Conservation (phyloP, 305 asterid genomes). For the Fraxinus latifolia region DNA sequence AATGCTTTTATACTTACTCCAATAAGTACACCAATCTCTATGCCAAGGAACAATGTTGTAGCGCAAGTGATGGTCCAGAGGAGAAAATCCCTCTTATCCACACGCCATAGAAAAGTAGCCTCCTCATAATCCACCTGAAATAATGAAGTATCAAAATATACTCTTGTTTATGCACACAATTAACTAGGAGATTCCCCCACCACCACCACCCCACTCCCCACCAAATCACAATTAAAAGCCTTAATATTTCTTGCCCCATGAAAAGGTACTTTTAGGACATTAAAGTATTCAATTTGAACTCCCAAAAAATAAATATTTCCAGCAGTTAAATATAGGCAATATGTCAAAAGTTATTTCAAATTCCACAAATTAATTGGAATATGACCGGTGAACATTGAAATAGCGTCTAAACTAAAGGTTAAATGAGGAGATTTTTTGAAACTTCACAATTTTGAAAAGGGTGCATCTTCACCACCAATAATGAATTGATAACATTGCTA, state of each 20-base stretch:
- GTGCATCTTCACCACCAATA: not conserved
- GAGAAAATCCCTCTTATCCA: constrained; percentile 87
- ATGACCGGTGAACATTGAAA: not conserved
- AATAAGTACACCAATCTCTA: constrained; percentile 93
- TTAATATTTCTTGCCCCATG: not conserved
- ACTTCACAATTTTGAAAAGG: not conserved
- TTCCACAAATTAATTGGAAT: not conserved
- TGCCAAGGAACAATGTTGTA: constrained; percentile 85
- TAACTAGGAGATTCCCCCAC: not conserved
- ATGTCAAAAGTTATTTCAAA: not conserved
- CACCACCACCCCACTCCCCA: not conserved
- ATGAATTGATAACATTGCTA: constrained; percentile 1
- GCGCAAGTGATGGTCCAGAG: constrained; percentile 84
- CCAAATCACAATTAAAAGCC: not conserved
- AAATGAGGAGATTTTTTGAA: not conserved
- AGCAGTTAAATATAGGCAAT: not conserved
- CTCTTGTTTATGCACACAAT: not conserved
- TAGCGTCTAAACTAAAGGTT: not conserved
- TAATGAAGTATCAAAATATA: constrained; percentile 7
- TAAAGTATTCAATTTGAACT: not conserved
- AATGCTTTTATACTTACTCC: constrained; percentile 58
- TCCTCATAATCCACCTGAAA: constrained; percentile 98
- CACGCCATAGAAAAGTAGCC: constrained; percentile 88
- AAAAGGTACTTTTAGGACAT: constrained; percentile 5
- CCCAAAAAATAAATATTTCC: not conserved